Base-by-base conservation (phyloP, 768 basidiomycete genomes). In the Coprinopsis strossmayeri region DNA sequence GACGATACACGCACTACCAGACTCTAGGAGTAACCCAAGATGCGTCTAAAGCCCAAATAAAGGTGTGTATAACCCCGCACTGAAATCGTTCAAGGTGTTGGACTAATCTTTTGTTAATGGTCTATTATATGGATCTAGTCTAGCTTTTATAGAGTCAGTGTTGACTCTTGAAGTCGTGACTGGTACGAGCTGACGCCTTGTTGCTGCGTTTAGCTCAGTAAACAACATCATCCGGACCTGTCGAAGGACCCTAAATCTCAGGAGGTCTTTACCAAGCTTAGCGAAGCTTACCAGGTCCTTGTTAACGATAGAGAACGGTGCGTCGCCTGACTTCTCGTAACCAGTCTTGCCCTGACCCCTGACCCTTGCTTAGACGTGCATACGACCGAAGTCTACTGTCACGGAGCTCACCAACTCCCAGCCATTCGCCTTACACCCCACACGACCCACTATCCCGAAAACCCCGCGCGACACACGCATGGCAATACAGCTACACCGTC, bases 191-290 rank as follows among this genome's bases (percentile, higher is more conserved):
- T 32, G 7, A 32, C 30, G 30, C 15, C 30, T 32, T 7, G 21
- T 2, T 35, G 35, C 28, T 41, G 26, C 26, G 9, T 52, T 24
- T 49, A 73, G 71, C 54, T 74, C 51, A 74, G 73, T 61, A 75
- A 73, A 57, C 57, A 59, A 49, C 72, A 76, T 49, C 75, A 77
- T 54, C 75, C 75, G 1, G 75, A 77, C 50, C 63, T 77, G 20
- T 69, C 74, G 3, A 65, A 70, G 11, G 70, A 74, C 40, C 66
- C 68, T 2, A 56, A 59, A 23, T 72, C 73, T 3, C 62, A 58
- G 30, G 62, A 66, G 5, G 51, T 69, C 3, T 77, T 72, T 49
- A 55, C 60, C 11, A 65, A 66, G 23, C 67, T 69, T 5, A 71
- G 66, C 39, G 71, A 73, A 50, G 75, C 74, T 0, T 77, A 77